phyloP scores from a whole-genome alignment of 1,139 yeast species.

The Geotrichum bryndzae region DNA sequence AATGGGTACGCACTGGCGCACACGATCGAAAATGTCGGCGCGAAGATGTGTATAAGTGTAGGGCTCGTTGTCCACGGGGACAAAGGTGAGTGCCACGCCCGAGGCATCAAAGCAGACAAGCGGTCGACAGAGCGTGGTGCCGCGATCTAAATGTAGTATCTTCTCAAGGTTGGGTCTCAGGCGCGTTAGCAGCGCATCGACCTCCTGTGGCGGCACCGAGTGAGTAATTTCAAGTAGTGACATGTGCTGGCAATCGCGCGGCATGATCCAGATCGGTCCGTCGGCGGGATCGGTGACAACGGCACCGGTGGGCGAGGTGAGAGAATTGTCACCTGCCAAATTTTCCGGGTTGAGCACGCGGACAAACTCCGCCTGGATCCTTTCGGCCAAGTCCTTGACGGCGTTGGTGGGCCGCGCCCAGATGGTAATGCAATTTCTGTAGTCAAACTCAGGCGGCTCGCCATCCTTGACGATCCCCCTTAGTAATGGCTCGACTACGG shows the following conservation, averaged over 20 bases:
- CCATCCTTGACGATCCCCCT: slow-evolving; percentile 21
- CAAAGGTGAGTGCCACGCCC: slow-evolving; percentile 27
- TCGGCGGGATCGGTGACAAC: background rate
- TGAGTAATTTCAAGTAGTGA: slow-evolving; percentile 27
- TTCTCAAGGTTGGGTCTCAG: slow-evolving; percentile 12
- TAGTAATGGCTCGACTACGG: slow-evolving; percentile 23
- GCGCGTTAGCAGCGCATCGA: slow-evolving; percentile 9
- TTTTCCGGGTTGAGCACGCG: background rate
- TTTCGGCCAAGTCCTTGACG: slow-evolving; percentile 20
- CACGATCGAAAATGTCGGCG: slow-evolving; percentile 17
- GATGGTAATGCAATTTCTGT: slow-evolving; percentile 25
- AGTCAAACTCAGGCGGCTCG: slow-evolving; percentile 23
- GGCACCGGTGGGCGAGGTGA: background rate
- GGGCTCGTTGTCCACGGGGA: slow-evolving; percentile 19
- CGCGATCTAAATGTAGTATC: slow-evolving; percentile 10
- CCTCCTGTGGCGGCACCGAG: slow-evolving; percentile 17
- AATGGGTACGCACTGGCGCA: slow-evolving; percentile 15
- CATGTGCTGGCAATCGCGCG: slow-evolving; percentile 25
- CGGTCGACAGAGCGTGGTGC: slow-evolving; percentile 22
- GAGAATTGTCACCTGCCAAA: background rate
- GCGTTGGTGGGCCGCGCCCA: slow-evolving; percentile 26
- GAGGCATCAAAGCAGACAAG: slow-evolving; percentile 23
- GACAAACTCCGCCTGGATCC: slow-evolving; percentile 20
- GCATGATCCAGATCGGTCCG: slow-evolving; percentile 25
- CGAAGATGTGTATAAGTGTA: slow-evolving; percentile 24